Percentiles rank a stretch among this genome's conserved stretches.
Conservation (phyloP, 2,329 filamentous ascomycete genomes). For the Ascomycota sp. region DNA sequence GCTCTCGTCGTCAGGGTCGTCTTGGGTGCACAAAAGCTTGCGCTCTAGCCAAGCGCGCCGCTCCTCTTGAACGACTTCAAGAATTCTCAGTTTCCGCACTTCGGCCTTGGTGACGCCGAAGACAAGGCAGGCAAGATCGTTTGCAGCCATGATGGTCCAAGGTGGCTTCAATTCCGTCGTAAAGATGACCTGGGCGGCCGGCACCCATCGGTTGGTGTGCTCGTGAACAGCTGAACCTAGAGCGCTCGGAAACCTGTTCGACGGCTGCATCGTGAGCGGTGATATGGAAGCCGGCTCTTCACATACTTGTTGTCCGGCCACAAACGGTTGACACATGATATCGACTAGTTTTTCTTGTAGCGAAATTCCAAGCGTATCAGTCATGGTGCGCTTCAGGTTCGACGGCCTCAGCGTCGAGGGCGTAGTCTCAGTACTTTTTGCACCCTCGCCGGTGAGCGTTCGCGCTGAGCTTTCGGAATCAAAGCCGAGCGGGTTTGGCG, state of each 20-base stretch:
- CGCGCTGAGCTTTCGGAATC: constrained; percentile 30
- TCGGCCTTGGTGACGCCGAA: constrained; percentile 97
- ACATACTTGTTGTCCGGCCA: constrained; percentile 20
- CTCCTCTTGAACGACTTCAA: constrained; percentile 86
- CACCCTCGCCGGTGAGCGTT: constrained; percentile 34
- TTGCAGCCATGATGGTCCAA: constrained; percentile 91
- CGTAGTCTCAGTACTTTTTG: constrained; percentile 28
- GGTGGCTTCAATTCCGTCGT: constrained; percentile 80
- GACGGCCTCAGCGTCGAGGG: constrained; percentile 39
- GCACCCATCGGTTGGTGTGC: constrained; percentile 76
- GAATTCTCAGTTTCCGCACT: constrained; percentile 80
- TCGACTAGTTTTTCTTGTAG: constrained; percentile 73
- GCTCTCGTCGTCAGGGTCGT: constrained; percentile 11
- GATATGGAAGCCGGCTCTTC: constrained; percentile 21
- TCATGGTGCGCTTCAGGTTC: constrained; percentile 68
- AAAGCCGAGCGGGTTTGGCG: constrained; percentile 4
- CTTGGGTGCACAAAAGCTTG: constrained; percentile 43
- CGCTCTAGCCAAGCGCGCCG: constrained; percentile 74
- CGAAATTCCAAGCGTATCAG: constrained; percentile 55
- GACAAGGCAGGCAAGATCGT: constrained; percentile 89
- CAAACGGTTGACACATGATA: constrained; percentile 64
- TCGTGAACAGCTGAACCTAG: constrained; percentile 50
- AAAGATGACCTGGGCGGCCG: constrained; percentile 88
- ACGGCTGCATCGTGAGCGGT: constrained; percentile 17
- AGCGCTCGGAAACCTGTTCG: constrained; percentile 23